Conservation (phyloP, 306 rosid genomes). For the Casuarina glauca region DNA sequence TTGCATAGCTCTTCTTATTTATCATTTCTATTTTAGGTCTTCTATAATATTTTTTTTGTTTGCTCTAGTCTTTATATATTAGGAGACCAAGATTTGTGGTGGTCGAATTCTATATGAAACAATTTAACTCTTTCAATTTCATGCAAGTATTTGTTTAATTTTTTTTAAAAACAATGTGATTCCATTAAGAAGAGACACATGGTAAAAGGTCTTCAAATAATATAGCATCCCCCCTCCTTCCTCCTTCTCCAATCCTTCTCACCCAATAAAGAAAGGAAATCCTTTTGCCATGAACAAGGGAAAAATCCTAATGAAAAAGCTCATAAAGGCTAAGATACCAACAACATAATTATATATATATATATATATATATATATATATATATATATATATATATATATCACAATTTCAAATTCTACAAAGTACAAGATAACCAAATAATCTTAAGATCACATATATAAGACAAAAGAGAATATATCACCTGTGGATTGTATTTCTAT, state of each 20-base stretch:
- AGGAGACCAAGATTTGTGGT: background rate
- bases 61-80: background rate
- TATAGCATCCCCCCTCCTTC: too few species aligned
- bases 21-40: background rate
- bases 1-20: too few species aligned
- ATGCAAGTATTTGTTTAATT: background rate
- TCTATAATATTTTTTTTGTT: background rate
- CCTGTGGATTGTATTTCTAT: slow-evolving; percentile 88
- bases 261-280: background rate
- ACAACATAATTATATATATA: background rate
- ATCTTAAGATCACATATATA: slow-evolving; percentile 1
- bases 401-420: background rate
- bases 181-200: too few species aligned
- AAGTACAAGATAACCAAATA: slow-evolving; percentile 6
- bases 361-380: background rate
- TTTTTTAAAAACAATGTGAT: background rate
- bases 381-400: background rate
- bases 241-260: too few species aligned
- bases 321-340: background rate
- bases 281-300: too few species aligned
- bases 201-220: background rate
- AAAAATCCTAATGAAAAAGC: too few species aligned
- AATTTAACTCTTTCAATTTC: background rate
- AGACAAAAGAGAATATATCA: slow-evolving; percentile 30
- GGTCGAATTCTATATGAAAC: background rate